Evolutionary conservation across 768 basidiomycete genomes (phyloP), one percentile per base, ranked within the genome.

Genomic region (Boletus rubropictus): DNA sequence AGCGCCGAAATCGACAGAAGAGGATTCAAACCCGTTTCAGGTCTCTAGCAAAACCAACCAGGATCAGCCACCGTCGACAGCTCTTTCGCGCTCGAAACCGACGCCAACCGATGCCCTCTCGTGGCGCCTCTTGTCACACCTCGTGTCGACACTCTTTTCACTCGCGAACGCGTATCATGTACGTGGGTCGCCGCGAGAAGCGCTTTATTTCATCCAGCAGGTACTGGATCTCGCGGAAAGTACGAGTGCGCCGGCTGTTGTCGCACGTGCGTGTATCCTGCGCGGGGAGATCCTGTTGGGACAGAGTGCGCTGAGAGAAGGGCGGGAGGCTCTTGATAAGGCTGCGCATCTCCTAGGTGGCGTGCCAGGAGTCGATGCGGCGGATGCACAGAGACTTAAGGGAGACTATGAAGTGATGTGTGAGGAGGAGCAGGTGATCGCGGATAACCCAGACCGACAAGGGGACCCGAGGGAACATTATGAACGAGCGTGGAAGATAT

Each of bases 101-200:
- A 48, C 50, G 39, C 66, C 72, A 34, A 66, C 79, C 34, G 75
- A 80, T 44, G 78, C 78, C 1, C 48, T 86, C 8, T 82, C 89
- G 53, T 93, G 89, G 89, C 75, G 83, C 1, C 70, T 91, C 10
- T 78, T 84, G 3, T 81, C 88, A 56, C 82, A 81, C 10, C 73
- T 95, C 5, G 67, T 92, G 5, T 68, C 71, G 1, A 80, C 82
- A 0, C 67, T 88, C 3, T 77, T 94, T 48, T 71, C 79, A 3
- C 70, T 95, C 7, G 71, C 78, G 0, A 74, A 80, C 7, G 72
- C 78, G 1, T 89, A 92, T 55, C 72, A 81, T 17, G 62, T 69
- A 0, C 79, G 90, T 15, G 95, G 95, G 1, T 90, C 92, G 5
- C 78, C 83, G 3, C 79, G 86, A 18, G 91, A 94, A 57, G 83